Conservation (phyloP, 805 yeast genomes). For the Pichia insulana region DNA sequence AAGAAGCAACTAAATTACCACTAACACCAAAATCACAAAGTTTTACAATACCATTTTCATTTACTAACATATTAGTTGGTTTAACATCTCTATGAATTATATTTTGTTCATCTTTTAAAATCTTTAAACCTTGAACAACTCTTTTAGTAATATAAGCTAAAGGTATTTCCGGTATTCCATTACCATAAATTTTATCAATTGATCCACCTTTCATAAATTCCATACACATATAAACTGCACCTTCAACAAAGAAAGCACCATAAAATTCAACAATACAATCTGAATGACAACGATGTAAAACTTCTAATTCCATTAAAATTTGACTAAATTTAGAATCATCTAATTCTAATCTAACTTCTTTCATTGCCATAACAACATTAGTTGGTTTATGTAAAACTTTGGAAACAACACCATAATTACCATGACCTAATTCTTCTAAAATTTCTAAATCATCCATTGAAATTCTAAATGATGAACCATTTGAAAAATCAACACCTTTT, state of each 20-base stretch:
- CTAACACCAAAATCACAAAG: slow-evolving; percentile 94
- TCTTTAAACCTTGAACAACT: slow-evolving; percentile 73
- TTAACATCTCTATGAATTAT: slow-evolving; percentile 95
- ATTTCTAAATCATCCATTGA: slow-evolving; percentile 77
- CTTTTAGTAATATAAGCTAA: slow-evolving; percentile 73
- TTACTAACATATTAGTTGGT: slow-evolving; percentile 87
- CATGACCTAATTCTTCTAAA: slow-evolving; percentile 85
- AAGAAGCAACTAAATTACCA: slow-evolving; percentile 88
- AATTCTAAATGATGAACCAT: slow-evolving; percentile 81
- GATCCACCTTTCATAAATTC: slow-evolving; percentile 98
- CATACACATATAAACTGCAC: slow-evolving; percentile 97
- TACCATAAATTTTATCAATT: slow-evolving; percentile 72
- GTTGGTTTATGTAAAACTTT: slow-evolving; percentile 92
- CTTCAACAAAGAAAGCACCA: slow-evolving; percentile 96
- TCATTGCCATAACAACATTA: slow-evolving; percentile 91
- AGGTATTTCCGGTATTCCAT: slow-evolving; percentile 68
- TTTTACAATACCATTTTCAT: slow-evolving; percentile 72
- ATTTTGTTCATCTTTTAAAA: slow-evolving; percentile 81
- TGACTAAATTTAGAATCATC: slow-evolving; percentile 93
- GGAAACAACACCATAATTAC: slow-evolving; percentile 93
- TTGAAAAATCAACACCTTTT: slow-evolving; percentile 82
- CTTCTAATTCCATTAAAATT: slow-evolving; percentile 91
- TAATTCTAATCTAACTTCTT: slow-evolving; percentile 85
- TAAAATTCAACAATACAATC: slow-evolving; percentile 92
- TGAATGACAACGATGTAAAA: slow-evolving; percentile 82